Conservation (phyloP, 805 yeast species). For the Allodekkera sacchari region DNA sequence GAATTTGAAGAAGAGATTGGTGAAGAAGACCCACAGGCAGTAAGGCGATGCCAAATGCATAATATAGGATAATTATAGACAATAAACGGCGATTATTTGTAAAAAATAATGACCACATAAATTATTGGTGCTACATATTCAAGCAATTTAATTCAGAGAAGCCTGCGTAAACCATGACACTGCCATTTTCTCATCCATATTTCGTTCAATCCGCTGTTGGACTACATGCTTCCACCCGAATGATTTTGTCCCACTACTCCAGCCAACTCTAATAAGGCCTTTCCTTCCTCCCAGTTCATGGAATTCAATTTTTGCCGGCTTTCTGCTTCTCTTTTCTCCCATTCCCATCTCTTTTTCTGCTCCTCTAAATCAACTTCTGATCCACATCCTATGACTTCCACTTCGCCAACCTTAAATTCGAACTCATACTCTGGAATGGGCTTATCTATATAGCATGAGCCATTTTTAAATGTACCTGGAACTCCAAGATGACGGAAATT, state of each 20-base stretch:
- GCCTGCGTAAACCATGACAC: no score
- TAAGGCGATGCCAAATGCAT: neutral
- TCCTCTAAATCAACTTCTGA: constrained; percentile 67
- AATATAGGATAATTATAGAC: no score
- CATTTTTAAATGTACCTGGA: constrained; percentile 41
- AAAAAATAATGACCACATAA: no score
- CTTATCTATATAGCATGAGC: constrained; percentile 17
- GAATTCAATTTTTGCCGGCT: constrained; percentile 67
- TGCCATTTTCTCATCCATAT: no score
- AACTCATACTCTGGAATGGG: constrained; percentile 49
- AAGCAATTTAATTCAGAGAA: no score
- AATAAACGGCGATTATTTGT: no score
- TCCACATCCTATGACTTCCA: constrained; percentile 93
- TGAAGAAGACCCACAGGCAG: constrained; percentile 35
- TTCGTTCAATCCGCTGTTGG: no score
- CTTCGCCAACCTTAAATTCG: constrained; percentile 58
- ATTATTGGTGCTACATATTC: no score
- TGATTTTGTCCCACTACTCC: constrained; percentile 41
- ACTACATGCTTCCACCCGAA: constrained; percentile 41
- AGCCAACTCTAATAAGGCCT: constrained; percentile 83
- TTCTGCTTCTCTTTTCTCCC: constrained; percentile 85
- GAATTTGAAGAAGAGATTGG: constrained; percentile 68
- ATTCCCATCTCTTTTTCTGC: constrained; percentile 74
- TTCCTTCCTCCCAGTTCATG: constrained; percentile 64
- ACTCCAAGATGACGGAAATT: constrained; percentile 62